Conservation (phyloP, 1,284 basidiomycete species). For the Ceratobasidium papillatum region DNA sequence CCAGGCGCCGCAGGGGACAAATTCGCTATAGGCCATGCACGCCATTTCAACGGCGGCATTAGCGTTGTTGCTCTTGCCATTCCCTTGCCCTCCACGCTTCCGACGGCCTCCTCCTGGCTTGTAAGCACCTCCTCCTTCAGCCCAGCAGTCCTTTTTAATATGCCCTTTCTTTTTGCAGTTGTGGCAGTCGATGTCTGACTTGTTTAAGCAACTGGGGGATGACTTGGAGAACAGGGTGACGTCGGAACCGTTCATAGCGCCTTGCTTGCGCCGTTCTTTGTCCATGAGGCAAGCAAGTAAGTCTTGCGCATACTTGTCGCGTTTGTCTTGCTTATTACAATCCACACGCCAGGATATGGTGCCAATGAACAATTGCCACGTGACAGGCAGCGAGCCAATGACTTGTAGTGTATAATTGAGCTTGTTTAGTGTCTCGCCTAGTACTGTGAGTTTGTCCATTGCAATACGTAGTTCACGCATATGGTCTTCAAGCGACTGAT, state of each 20-base stretch:
- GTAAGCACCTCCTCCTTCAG: neutral
- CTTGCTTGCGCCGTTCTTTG: neutral
- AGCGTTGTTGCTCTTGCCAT: neutral
- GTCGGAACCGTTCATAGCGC: neutral
- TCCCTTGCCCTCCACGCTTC: neutral
- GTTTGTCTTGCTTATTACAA: neutral
- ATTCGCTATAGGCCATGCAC: neutral
- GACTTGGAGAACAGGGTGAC: neutral
- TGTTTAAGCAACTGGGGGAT: neutral
- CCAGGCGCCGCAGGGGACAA: neutral
- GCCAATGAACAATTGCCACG: slow-evolving; percentile 18
- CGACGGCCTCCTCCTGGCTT: neutral
- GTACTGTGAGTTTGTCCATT: neutral
- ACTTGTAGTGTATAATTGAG: slow-evolving; percentile 16
- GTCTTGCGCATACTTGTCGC: neutral
- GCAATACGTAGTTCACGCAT: slow-evolving; percentile 10
- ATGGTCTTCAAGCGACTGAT: slow-evolving; percentile 21
- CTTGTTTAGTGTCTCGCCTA: slow-evolving; percentile 2
- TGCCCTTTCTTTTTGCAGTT: slow-evolving; percentile 3
- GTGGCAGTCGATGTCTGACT: neutral
- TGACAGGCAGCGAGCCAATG: neutral
- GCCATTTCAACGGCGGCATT: neutral
- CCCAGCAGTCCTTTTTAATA: neutral
- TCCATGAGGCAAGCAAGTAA: slow-evolving; percentile 10
- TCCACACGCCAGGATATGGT: slow-evolving; percentile 18